Base-by-base conservation (phyloP, 2,329 filamentous ascomycete genomes). In the Hypomyces rosellus region DNA sequence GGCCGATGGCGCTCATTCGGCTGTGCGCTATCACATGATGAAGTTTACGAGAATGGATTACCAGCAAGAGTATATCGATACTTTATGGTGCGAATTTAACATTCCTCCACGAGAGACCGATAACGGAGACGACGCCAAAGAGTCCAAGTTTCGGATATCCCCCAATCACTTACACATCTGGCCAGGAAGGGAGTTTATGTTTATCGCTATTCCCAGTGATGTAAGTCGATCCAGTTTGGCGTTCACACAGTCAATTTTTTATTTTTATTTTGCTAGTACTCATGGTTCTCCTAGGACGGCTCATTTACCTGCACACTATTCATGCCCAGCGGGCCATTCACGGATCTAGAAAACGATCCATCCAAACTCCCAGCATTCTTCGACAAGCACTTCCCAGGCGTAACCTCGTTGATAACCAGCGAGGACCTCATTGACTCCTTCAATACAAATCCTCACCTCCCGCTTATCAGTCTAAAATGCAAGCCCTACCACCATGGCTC, bases 151-250 rank as follows among this genome's bases (percentile, higher is more conserved):
- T 64, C 76, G 77, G 44, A 93, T 97, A 58, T 93, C 89, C 0
- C 89, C 90, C 1, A 88, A 96, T 61, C 91, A 97, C 65, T 76
- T 99, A 1, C 93, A 99, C 68, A 99, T 99, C 64, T 99, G 93
- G 93, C 93, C 93, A 0, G 90, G 88, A 33, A 85, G 84, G 60
- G 84, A 91, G 39, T 92, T 93, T 62, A 97, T 99, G 95, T 99
- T 99, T 70, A 99, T 99, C 63, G 95, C 93, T 15, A 91, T 99
- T 40, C 92, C 93, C 0, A 85, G 80, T 57, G 72, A 78, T 51
- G 80, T 82, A 65, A 58, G 75, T 60, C 54, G 62, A 45, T 59
- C 51, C 25, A 7, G 20, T 20, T 20, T 20, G 3, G 20, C 20
- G 3, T 3, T 20, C 20, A 20, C 20, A 20, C 5, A 20, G 3